Base-by-base conservation (phyloP, 1,139 yeast species). In the Geotrichum europaeum region DNA sequence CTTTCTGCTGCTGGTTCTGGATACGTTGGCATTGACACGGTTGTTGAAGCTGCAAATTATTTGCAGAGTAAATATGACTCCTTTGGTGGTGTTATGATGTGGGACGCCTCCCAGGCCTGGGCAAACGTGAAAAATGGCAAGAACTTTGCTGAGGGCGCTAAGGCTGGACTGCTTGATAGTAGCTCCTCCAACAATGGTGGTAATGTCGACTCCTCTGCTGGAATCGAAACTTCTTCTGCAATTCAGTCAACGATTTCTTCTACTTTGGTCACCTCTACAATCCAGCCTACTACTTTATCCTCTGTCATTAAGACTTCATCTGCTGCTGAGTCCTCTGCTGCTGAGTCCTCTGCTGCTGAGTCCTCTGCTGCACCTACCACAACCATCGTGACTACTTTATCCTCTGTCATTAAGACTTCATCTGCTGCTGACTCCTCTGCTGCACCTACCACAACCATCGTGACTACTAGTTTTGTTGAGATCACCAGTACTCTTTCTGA, bases 81-180 rank as follows among this genome's bases (percentile, higher is more conserved):
- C 59, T 89, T 91, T 69, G 97, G 96, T 65, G 97, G 97, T 71
- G 81, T 91, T 67, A 84, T 89, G 77, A 75, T 90, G 64, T 91
- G 97, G 97, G 97, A 91, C 74, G 96, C 96, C 59, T 86, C 95
- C 59, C 90, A 87, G 73, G 90, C 86, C n/a, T 81, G 79, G 72
- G 72, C 79, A 3, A 88, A 88, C 68, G 62, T 60, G 10, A 70
- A 68, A 30, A 57, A 57, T 30, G 65, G 65, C n/a, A 58, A 51
- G 9, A 78, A 74, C 62, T 82, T 74, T 70, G 82, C 76, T 24
- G 75, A 72, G 55, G 78, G 75, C 18, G 75, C 81, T 72, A 81
- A 82, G 71, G 65, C 69, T 15, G 70, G 76, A 28, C 66, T 62
- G 20, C 28, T 25, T 51, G 24, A 22, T 6, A 22, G 59, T 13